Evolutionary conservation across 2,329 filamentous ascomycete genomes (phyloP), one percentile per base, ranked within the genome.

Genomic region (Claviceps quebecensis): DNA sequence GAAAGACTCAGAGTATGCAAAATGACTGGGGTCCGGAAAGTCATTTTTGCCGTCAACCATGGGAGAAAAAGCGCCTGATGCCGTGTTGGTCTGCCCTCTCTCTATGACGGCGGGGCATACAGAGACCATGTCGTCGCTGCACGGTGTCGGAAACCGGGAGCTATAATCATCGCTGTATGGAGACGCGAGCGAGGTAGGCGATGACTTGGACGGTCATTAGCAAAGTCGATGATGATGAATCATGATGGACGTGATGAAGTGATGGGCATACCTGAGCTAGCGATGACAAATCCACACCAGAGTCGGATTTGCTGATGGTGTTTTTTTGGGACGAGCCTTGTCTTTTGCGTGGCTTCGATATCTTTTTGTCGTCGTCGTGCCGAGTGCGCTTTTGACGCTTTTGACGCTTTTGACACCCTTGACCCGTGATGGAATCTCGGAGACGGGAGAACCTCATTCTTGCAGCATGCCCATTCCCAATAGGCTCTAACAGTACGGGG

Each of bases 391-490:
- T 72, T 54, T 72, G 69, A 9, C 75, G 71, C 58, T 75, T 70
- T 43, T 70, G 19, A 19, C 74, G 69, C 59, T 69, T 72, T 54
- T 72, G 69, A 9, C 75, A 71, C 58, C 75, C 69, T 43, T 70
- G 63, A 26, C 72, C 72, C 8, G 72, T 61, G 59, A 80, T 70
- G 11, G 71, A 64, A 9, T 67, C 60, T 29, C 68, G 66, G 59
- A 79, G 78, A 38, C 77, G 71, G 14, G 75, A 74, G 61, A 73
- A 81, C 51, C 77, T 70, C 77, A 81, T 81, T 47, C 77, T 73
- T 36, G 77, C 77, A 34, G 77, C 77, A 61, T 81, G 77, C 45
- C 77, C 77, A 58, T 80, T 81, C 55, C 75, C 72, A 53, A 80
- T 80, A 57, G 72, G 67, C 48, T 78, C 69, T 23, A 71, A 56